Conservation (phyloP, 2,329 filamentous ascomycete genomes). For the Neofusicoccum ribis region DNA sequence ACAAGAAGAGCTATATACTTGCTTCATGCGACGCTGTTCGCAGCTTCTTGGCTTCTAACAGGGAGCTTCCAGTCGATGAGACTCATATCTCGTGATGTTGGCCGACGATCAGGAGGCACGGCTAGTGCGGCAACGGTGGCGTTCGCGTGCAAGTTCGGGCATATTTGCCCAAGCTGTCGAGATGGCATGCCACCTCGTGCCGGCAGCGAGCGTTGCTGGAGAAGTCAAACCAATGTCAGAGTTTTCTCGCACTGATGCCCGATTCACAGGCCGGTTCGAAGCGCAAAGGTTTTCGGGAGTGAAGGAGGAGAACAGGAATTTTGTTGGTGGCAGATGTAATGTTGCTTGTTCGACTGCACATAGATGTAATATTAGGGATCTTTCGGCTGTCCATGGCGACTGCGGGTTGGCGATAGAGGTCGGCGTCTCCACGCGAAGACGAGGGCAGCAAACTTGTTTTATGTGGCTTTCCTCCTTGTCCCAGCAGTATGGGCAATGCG, state of each 20-base stretch:
- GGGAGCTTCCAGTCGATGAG: not conserved
- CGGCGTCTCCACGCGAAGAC: not conserved
- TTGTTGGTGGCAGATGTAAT: not conserved
- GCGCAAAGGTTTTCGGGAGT: not conserved
- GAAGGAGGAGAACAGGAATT: not conserved
- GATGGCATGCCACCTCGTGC: too few relatives aligned
- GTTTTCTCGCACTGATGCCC: not conserved
- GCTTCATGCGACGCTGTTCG: too few relatives aligned
- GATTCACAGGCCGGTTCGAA: not conserved
- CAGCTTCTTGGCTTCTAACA: not conserved
- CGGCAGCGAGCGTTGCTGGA: too few relatives aligned
- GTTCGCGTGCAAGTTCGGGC: not conserved
- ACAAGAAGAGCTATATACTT: not conserved
- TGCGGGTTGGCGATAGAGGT: not conserved
- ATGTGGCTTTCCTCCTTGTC: not conserved
- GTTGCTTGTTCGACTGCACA: not conserved
- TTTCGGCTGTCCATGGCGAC: not conserved
- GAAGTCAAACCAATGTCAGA: not conserved
- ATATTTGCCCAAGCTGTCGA: not conserved
- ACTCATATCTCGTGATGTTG: not conserved
- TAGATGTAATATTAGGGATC: constrained; percentile 1
- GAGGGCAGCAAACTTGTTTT: not conserved
- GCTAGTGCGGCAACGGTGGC: not conserved
- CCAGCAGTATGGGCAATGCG: not conserved
- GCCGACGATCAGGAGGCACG: not conserved